These are phyloP conservation scores for Cystobasidiopsis lactophilus DNA, from an alignment of 768 basidiomycete species.

Conservation along the genomic window DNA sequence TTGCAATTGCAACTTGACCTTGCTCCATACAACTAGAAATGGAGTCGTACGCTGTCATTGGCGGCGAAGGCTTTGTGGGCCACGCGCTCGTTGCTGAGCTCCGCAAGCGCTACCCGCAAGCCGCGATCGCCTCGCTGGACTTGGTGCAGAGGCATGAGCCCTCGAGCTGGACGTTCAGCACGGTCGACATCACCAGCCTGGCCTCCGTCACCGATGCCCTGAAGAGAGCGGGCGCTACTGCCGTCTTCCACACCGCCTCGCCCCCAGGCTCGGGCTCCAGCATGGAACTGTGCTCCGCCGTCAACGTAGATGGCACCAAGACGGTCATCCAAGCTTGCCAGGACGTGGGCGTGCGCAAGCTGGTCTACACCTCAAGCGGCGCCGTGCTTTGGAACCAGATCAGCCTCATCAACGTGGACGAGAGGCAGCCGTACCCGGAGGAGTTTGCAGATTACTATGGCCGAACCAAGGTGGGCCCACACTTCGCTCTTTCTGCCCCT, in stretches of 20 bases:
- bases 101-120: constrained; percentile 44
- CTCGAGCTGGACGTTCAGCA: constrained; percentile 39
- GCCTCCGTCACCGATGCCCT: constrained; percentile 50
- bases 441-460: constrained; percentile 76
- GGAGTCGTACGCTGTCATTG: constrained; percentile 78
- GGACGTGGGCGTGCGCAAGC: constrained; percentile 47
- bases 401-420: constrained; percentile 66
- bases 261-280: constrained; percentile 32
- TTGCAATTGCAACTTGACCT: no score
- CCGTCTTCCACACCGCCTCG: constrained; percentile 88
- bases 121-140: constrained; percentile 61
- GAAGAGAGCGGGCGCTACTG: constrained; percentile 51
- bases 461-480: constrained; percentile 41
- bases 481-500: no score
- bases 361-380: constrained; percentile 86
- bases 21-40: no score
- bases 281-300: constrained; percentile 58
- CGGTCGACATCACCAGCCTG: constrained; percentile 67
- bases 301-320: constrained; percentile 80
- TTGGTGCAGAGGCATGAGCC: constrained; percentile 56
- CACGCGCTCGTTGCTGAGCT: constrained; percentile 75
- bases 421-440: constrained; percentile 52
- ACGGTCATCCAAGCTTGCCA: constrained; percentile 64
- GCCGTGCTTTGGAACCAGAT: constrained; percentile 70
- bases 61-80: constrained; percentile 56